Conservation (phyloP, 129 eudicot species). For the Lonicera japonica region DNA sequence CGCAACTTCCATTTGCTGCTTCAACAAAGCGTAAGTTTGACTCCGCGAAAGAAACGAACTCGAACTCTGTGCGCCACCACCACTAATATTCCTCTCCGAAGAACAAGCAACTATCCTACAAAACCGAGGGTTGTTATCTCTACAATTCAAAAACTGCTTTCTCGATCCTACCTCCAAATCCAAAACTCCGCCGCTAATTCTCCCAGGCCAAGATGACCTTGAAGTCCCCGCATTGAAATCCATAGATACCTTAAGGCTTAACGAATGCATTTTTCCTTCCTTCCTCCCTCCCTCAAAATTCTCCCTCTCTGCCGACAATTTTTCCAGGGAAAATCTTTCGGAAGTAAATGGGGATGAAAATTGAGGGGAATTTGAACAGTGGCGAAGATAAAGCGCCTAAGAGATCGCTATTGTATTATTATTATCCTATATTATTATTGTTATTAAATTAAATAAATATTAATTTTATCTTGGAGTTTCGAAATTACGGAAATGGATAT, state of each 20-base stretch:
- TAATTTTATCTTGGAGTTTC: neutral
- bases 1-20: conserved; percentile 94
- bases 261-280: conserved; percentile 40
- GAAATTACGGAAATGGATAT: neutral
- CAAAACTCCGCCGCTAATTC: conserved; percentile 14
- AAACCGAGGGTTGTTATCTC: conserved; percentile 12
- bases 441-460: too few species aligned
- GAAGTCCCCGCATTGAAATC: conserved; percentile 27
- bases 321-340: neutral
- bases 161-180: conserved; percentile 14
- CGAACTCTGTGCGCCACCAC: conserved; percentile 36
- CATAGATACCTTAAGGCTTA: conserved; percentile 35
- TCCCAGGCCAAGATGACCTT: conserved; percentile 28
- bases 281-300: neutral
- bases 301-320: too few species aligned
- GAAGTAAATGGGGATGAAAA: too few species aligned
- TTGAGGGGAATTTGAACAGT: neutral
- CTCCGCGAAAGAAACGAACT: conserved; percentile 51
- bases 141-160: conserved; percentile 19
- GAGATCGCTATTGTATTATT: conserved; percentile 4
- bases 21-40: conserved; percentile 77
- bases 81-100: conserved; percentile 36
- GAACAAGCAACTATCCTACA: conserved; percentile 47
- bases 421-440: too few species aligned
- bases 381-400: conserved; percentile 9